phyloP scores from a whole-genome alignment of 257 asterid genomes.

The Salvia hispanica region DNA sequence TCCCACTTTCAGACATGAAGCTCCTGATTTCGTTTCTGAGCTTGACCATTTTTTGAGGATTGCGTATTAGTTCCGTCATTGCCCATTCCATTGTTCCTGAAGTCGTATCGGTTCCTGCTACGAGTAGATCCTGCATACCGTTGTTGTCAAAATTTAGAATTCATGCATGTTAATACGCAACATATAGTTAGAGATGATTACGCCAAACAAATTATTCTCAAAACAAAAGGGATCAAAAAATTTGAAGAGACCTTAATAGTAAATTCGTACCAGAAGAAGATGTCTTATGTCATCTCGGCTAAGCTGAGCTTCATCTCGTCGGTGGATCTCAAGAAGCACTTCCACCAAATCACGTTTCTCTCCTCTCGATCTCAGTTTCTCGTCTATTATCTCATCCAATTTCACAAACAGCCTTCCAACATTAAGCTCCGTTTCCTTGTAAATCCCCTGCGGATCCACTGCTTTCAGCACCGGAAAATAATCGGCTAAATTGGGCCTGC shows the following conservation, averaged over 20 bases:
- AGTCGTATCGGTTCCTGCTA: too few species aligned
- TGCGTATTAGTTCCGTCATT: conserved; percentile 41
- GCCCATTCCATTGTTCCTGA: too few species aligned
- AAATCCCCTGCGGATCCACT: conserved; percentile 53
- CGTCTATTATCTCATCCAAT: conserved; percentile 43
- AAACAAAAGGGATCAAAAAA: too few species aligned
- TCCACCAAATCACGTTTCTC: conserved; percentile 38
- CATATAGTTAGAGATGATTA: too few species aligned
- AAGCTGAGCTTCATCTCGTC: conserved; percentile 32
- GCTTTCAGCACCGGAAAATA: too few species aligned
- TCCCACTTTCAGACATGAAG: background rate
- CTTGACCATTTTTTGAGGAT: conserved; percentile 26
- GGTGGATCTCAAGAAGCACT: conserved; percentile 34
- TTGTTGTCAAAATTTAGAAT: too few species aligned
- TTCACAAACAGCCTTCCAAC: conserved; percentile 39
- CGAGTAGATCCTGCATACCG: too few species aligned
- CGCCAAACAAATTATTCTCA: too few species aligned
- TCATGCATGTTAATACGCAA: too few species aligned
- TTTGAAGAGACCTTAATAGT: too few species aligned
- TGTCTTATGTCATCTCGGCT: conserved; percentile 34
- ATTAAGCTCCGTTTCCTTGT: conserved; percentile 26
- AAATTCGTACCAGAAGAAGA: conserved; percentile 34
- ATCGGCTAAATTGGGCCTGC: conserved; percentile 49
- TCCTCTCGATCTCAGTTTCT: conserved; percentile 35
- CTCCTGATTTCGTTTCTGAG: too few species aligned